Evolutionary conservation across 1,284 basidiomycete species (phyloP).

Genomic region (Irpex sp.): DNA sequence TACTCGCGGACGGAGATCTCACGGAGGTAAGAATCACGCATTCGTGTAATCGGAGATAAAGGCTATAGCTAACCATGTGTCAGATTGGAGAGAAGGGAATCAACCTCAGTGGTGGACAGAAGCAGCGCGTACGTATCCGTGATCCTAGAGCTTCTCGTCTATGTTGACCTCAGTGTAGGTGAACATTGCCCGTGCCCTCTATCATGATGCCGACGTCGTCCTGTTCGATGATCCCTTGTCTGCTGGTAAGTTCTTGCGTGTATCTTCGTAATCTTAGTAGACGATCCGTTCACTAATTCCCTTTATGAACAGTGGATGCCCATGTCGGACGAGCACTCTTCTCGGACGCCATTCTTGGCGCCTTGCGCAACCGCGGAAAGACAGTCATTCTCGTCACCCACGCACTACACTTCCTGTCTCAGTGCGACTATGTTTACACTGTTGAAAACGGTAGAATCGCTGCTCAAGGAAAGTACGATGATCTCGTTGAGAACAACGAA

Average conservation of each 20-base stretch:
- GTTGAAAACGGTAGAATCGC: constrained; percentile 54
- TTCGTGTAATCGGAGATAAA: background rate
- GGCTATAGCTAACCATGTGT: background rate
- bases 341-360: constrained; percentile 57
- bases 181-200: constrained; percentile 72
- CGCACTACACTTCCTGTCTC: constrained; percentile 68
- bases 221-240: constrained; percentile 76
- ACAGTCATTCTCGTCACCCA: constrained; percentile 73
- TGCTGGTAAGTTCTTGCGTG: constrained; percentile 41
- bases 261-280: background rate
- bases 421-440: constrained; percentile 66
- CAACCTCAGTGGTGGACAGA: constrained; percentile 58
- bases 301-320: constrained; percentile 49
- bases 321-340: constrained; percentile 72
- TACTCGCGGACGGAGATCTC: constrained; percentile 71
- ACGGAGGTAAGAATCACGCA: constrained; percentile 48
- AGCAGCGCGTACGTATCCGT: constrained; percentile 44
- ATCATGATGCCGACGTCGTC: constrained; percentile 67
- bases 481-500: constrained; percentile 50
- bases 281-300: background rate
- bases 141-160: background rate
- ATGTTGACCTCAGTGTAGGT: constrained; percentile 31
- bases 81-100: constrained; percentile 69
- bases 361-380: constrained; percentile 53
- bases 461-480: constrained; percentile 62